Conservation (phyloP, 148 eudicot genomes). For the Amaranthus cruentus region DNA sequence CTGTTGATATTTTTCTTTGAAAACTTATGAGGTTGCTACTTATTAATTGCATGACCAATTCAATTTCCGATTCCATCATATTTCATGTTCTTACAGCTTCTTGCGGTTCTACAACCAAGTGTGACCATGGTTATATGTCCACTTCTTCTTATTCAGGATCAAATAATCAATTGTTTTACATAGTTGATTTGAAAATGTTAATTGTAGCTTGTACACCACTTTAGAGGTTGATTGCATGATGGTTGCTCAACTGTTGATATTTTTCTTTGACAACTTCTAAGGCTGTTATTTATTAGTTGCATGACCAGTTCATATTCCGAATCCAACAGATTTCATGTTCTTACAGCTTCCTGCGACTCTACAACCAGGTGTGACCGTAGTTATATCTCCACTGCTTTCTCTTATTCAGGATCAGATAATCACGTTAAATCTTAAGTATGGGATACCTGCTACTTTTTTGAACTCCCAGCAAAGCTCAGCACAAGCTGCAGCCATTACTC, state of each 20-base stretch:
- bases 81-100: conserved; percentile 54
- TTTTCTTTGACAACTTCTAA: neutral
- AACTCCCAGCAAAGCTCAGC: conserved; percentile 90
- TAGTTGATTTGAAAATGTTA: neutral
- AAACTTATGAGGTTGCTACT: neutral
- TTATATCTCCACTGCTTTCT: conserved; percentile 91
- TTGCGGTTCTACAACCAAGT: conserved; percentile 79
- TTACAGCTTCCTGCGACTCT: conserved; percentile 89
- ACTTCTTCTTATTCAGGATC: conserved; percentile 95
- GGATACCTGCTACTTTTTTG: conserved; percentile 87
- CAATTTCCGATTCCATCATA: neutral
- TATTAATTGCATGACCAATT: neutral
- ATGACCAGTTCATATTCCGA: neutral
- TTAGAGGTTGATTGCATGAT: neutral
- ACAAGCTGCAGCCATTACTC: conserved; percentile 81
- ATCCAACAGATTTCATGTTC: conserved; percentile 5
- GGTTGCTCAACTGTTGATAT: conserved; percentile 7
- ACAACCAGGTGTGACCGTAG: conserved; percentile 83
- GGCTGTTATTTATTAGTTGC: neutral
- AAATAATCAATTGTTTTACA: conserved; percentile 41
- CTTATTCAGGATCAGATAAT: conserved; percentile 98
- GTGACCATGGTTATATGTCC: conserved; percentile 94
- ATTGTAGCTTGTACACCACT: neutral
- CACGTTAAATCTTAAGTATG: conserved; percentile 81
- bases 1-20: neutral